Evolutionary conservation across 768 basidiomycete genomes (phyloP), one percentile per base, ranked within the genome.

Genomic region (Suillus brevipes): DNA sequence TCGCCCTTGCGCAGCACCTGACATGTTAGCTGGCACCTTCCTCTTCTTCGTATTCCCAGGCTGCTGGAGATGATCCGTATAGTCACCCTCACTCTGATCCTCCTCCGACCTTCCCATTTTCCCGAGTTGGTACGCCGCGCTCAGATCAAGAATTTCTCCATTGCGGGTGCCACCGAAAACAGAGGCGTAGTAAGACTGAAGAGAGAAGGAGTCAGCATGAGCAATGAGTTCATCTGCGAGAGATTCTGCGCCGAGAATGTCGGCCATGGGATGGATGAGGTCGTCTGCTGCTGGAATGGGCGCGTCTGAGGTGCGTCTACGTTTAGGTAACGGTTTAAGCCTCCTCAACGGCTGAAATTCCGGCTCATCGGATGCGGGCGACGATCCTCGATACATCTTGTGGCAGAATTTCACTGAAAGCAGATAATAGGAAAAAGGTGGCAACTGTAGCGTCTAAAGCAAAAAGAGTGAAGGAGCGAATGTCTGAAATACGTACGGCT

Each of bases 11-110:
- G 73, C 75, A 45, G 77, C 74, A 60, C 79, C 78, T 18, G 80
- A 74, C 62, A 79, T 72, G 74, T 91, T 89, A 43, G 86, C 84
- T 1, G 93, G 92, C 3, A 94, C 92, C 74, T 94, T 94, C 57
- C 92, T 83, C 79, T 94, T 94, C 85, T 94, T 94, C 57, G 91
- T 90, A 71, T 94, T 94, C 9, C 89, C 89, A 4, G 88, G 91
- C 67, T 92, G 91, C 66, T 85, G 87, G 37, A 88, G 76, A 69
- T 90, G 88, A 73, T 92, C 89, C 18, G 82, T 71, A 68, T 87
- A 88, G 71, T 90, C 90, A 25, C 82, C 86, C 67, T 86, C 87
- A 12, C 78, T 83, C 37, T 82, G 79, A 67, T 83, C 84, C 55
- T 87, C 85, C 45, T 84, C 85, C 62, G 83, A 83, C 67, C 63